phyloP scores from a whole-genome alignment of 164 flowering plant genomes.

The Hamamelis virginiana region DNA sequence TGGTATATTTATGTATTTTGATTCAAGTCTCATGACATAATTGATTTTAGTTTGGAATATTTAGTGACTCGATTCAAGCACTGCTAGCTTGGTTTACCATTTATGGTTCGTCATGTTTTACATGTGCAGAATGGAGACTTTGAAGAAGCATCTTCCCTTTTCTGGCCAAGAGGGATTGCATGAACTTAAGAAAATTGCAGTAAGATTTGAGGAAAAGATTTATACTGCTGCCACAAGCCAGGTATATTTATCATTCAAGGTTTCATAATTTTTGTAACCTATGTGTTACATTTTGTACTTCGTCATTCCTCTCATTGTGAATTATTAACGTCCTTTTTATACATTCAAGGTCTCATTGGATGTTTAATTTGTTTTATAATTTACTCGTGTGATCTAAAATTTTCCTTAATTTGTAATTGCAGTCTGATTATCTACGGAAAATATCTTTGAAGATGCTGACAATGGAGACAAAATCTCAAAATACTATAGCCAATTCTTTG shows the following conservation, averaged over 20 bases:
- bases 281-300: too few relatives aligned
- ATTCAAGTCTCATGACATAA: too few relatives aligned
- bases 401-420: constrained; percentile 11
- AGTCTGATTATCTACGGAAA: constrained; percentile 67
- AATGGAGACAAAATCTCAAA: constrained; percentile 64
- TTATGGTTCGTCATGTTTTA: background rate
- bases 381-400: background rate
- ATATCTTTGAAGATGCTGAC: constrained; percentile 72
- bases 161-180: constrained; percentile 25
- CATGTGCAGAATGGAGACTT: constrained; percentile 18
- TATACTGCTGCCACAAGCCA: constrained; percentile 15
- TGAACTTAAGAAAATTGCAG: constrained; percentile 26
- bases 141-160: constrained; percentile 26
- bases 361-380: background rate
- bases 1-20: too few relatives aligned
- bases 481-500: constrained; percentile 18
- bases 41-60: background rate
- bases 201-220: constrained; percentile 28
- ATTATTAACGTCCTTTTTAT: too few relatives aligned
- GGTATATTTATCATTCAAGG: too few relatives aligned
- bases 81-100: background rate
- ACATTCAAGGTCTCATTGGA: too few relatives aligned
- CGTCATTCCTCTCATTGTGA: too few relatives aligned
- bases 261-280: too few relatives aligned
- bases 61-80: background rate